Conservation (phyloP, 2,329 filamentous ascomycete species). For the Exophiala alcalophila region DNA sequence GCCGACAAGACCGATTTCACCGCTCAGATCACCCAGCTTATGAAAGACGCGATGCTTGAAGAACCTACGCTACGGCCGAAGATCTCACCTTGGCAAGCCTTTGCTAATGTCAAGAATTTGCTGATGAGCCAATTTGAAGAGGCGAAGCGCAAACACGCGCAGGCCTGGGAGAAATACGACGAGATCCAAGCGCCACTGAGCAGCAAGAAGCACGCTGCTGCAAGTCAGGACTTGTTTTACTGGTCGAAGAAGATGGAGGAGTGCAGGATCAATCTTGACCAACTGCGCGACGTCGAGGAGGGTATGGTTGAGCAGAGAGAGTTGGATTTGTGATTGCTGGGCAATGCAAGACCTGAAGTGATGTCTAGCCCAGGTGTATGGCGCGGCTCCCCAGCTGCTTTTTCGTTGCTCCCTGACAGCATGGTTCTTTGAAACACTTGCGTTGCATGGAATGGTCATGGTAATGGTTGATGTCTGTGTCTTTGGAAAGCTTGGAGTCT, state of each 20-base stretch:
- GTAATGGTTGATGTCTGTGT: too few relatives aligned
- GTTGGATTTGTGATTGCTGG: not conserved
- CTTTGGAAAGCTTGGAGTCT: too few relatives aligned
- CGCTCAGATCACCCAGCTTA: conserved; percentile 26
- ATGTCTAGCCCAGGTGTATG: not conserved
- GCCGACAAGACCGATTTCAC: conserved; percentile 35
- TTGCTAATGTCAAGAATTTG: conserved; percentile 79
- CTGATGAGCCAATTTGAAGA: conserved; percentile 77
- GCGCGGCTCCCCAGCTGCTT: not conserved
- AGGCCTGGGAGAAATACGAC: conserved; percentile 34
- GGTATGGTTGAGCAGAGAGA: conserved; percentile 24
- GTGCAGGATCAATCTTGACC: conserved; percentile 30
- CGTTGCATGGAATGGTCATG: too few relatives aligned
- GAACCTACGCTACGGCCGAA: conserved; percentile 60
- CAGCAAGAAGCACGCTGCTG: conserved; percentile 30
- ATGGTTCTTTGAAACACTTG: too few relatives aligned
- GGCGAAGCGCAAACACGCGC: conserved; percentile 66
- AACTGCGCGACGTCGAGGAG: conserved; percentile 31
- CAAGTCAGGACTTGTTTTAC: conserved; percentile 27
- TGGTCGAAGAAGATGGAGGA: conserved; percentile 32
- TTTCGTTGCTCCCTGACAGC: not conserved
- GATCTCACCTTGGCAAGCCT: conserved; percentile 66
- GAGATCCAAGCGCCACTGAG: conserved; percentile 27
- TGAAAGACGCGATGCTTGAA: conserved; percentile 39
- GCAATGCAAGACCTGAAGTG: not conserved